phyloP scores from a whole-genome alignment of 1,284 basidiomycete species.

The Fomitiporia mediterranea region DNA sequence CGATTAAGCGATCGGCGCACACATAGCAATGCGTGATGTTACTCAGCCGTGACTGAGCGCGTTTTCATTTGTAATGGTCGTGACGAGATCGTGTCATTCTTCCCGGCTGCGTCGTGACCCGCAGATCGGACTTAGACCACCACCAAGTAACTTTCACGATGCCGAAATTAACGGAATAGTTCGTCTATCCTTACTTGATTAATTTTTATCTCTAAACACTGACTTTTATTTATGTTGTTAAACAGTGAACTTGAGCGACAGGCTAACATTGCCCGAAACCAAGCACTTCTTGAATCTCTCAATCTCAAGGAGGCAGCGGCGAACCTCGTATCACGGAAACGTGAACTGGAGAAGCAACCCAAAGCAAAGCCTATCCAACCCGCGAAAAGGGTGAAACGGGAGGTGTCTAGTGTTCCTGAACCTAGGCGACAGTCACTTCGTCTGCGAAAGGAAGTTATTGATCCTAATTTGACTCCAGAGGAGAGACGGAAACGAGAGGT shows the following conservation, averaged over 20 bases:
- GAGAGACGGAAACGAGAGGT: slow-evolving; percentile 64
- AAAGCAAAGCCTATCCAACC: slow-evolving; percentile 63
- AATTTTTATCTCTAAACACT: neutral
- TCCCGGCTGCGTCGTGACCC: neutral
- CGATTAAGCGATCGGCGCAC: neutral
- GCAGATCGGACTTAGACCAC: neutral
- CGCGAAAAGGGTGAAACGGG: slow-evolving; percentile 47
- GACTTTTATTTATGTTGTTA: neutral
- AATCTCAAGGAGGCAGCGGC: slow-evolving; percentile 53
- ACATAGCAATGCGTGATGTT: too few relatives aligned
- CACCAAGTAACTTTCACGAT: neutral
- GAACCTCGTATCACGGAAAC: slow-evolving; percentile 32
- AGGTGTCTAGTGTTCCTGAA: slow-evolving; percentile 35
- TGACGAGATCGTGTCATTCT: slow-evolving; percentile 8
- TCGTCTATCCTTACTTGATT: slow-evolving; percentile 23
- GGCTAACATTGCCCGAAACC: slow-evolving; percentile 75
- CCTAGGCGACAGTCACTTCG: slow-evolving; percentile 64
- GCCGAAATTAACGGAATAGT: slow-evolving; percentile 47
- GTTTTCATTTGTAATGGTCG: too few relatives aligned
- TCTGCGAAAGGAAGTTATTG: slow-evolving; percentile 40
- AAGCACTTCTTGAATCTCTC: slow-evolving; percentile 63
- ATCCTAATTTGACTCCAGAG: slow-evolving; percentile 59
- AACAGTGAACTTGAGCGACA: slow-evolving; percentile 67
- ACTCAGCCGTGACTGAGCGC: too few relatives aligned
- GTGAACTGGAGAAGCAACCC: slow-evolving; percentile 28